Evolutionary conservation across 495 filamentous ascomycete species (phyloP).

Genomic region (Massariosphaeria phaeospora): DNA sequence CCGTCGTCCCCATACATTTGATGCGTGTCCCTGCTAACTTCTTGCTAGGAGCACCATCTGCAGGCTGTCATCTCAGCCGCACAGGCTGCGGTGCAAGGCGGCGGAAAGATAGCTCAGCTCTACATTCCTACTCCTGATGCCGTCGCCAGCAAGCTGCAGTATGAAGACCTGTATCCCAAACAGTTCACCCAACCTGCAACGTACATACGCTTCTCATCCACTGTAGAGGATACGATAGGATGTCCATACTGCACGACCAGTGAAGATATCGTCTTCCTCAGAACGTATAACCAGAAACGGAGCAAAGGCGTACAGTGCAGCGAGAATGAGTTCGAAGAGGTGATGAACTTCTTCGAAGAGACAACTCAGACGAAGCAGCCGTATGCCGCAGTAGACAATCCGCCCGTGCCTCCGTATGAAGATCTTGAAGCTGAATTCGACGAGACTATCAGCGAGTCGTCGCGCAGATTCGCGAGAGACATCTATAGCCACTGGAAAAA

Average conservation of each 20-base stretch:
- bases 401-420: slow-evolving; percentile 73
- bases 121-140: slow-evolving; percentile 87
- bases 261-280: slow-evolving; percentile 81
- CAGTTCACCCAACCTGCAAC: slow-evolving; percentile 76
- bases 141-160: slow-evolving; percentile 65
- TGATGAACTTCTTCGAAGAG: slow-evolving; percentile 93
- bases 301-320: slow-evolving; percentile 60
- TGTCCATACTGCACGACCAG: slow-evolving; percentile 87
- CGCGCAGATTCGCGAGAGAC: slow-evolving; percentile 71
- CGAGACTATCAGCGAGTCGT: slow-evolving; percentile 59
- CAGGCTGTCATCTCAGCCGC: slow-evolving; percentile 82
- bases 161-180: slow-evolving; percentile 80
- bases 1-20: neutral
- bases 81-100: slow-evolving; percentile 54
- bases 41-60: slow-evolving; percentile 90
- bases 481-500: slow-evolving; percentile 90
- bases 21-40: slow-evolving; percentile 1
- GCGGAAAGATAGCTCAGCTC: slow-evolving; percentile 65
- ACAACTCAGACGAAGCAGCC: slow-evolving; percentile 75
- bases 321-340: slow-evolving; percentile 84
- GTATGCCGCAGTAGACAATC: slow-evolving; percentile 76
- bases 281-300: slow-evolving; percentile 73
- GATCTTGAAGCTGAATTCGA: slow-evolving; percentile 76
- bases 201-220: slow-evolving; percentile 96
- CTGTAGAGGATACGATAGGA: slow-evolving; percentile 87